Conservation (phyloP, 2,329 filamentous ascomycete genomes). For the Didymella lethalis region DNA sequence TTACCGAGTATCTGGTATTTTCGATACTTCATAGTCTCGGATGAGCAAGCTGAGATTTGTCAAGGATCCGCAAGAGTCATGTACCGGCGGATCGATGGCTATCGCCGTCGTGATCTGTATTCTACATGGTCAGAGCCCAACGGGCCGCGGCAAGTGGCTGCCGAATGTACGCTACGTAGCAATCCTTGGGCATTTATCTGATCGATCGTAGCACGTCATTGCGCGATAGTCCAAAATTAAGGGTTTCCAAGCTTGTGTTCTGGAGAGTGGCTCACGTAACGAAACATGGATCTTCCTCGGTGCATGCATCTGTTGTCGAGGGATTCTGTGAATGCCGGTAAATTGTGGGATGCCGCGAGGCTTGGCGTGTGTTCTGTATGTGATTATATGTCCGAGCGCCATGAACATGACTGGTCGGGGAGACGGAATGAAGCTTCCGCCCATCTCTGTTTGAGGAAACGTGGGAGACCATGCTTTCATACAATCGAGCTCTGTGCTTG, state of each 20-base stretch:
- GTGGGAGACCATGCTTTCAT: neutral
- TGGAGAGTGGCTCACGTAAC: neutral
- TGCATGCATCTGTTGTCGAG: neutral
- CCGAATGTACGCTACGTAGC: slow-evolving; percentile 1
- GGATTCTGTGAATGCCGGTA: slow-evolving; percentile 4
- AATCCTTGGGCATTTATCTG: neutral
- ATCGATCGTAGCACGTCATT: neutral
- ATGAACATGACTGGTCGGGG: slow-evolving; percentile 15
- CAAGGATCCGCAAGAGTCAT: slow-evolving; percentile 13
- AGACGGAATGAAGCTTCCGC: slow-evolving; percentile 3
- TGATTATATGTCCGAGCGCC: slow-evolving; percentile 11
- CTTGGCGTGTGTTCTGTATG: slow-evolving; percentile 10
- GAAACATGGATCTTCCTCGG: neutral
- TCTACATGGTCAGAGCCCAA: slow-evolving; percentile 4
- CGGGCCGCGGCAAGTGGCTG: slow-evolving; percentile 13
- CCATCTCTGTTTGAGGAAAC: slow-evolving; percentile 4
- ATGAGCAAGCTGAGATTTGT: slow-evolving; percentile 14
- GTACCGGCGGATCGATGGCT: slow-evolving; percentile 9
- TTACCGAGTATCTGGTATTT: slow-evolving; percentile 20
- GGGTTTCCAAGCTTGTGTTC: too few relatives aligned
- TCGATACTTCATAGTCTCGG: slow-evolving; percentile 19
- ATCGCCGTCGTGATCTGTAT: slow-evolving; percentile 11
- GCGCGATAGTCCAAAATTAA: neutral
- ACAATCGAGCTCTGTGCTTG: neutral
- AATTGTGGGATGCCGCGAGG: slow-evolving; percentile 3